Conservation (phyloP, 305 asterid species). For the Plantago rigida region DNA sequence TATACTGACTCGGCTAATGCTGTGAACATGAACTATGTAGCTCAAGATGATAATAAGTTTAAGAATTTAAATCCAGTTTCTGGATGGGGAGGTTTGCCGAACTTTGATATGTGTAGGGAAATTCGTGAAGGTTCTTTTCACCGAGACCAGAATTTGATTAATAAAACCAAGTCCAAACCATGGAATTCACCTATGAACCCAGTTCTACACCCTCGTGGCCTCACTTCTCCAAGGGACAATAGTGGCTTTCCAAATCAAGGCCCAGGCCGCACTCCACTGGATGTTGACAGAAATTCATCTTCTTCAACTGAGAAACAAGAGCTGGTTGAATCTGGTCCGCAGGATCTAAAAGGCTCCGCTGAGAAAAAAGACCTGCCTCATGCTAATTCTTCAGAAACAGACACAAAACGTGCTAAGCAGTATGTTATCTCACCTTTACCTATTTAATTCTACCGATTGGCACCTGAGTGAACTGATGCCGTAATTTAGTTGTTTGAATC, state of each 20-base stretch:
- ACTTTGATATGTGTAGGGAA: slow-evolving; percentile 47
- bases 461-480: neutral
- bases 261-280: slow-evolving; percentile 38
- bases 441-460: neutral
- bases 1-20: slow-evolving; percentile 37
- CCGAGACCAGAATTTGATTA: slow-evolving; percentile 39
- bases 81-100: slow-evolving; percentile 59
- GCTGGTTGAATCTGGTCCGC: slow-evolving; percentile 40
- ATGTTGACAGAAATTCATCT: slow-evolving; percentile 48
- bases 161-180: slow-evolving; percentile 45
- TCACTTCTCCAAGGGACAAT: slow-evolving; percentile 43
- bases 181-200: slow-evolving; percentile 53
- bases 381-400: slow-evolving; percentile 48
- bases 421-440: slow-evolving; percentile 34
- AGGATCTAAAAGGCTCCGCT: slow-evolving; percentile 42
- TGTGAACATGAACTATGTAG: slow-evolving; percentile 30
- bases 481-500: neutral
- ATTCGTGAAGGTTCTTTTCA: slow-evolving; percentile 39
- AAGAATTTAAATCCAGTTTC: slow-evolving; percentile 31
- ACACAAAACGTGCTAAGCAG: slow-evolving; percentile 73
- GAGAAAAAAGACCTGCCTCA: slow-evolving; percentile 53
- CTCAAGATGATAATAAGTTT: slow-evolving; percentile 41
- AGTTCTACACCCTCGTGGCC: slow-evolving; percentile 39
- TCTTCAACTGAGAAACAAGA: slow-evolving; percentile 47
- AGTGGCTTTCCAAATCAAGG: slow-evolving; percentile 34